phyloP scores from a whole-genome alignment of 805 yeast species.

The Saturnispora bothae region DNA sequence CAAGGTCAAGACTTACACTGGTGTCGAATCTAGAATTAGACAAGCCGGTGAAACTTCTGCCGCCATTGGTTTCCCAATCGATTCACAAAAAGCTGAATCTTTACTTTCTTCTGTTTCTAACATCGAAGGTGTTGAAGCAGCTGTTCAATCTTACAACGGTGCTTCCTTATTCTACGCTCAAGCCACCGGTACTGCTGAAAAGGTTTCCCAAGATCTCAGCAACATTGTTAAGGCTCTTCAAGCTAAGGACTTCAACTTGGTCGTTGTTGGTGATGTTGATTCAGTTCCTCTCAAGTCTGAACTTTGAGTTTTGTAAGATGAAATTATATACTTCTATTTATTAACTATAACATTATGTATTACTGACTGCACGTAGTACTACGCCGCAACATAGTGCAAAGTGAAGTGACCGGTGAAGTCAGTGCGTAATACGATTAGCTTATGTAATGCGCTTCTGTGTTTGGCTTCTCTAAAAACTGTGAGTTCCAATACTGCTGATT shows the following conservation, averaged over 20 bases:
- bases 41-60: slow-evolving; percentile 57
- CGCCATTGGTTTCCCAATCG: slow-evolving; percentile 71
- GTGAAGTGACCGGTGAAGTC: too few relatives aligned
- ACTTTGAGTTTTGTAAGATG: slow-evolving; percentile 36
- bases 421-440: too few relatives aligned
- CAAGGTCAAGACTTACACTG: slow-evolving; percentile 36
- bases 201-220: slow-evolving; percentile 52
- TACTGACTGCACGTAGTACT: too few relatives aligned
- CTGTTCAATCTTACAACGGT: slow-evolving; percentile 53
- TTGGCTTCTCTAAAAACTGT: too few relatives aligned
- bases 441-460: too few relatives aligned
- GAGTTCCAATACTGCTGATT: too few relatives aligned
- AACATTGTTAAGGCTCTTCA: slow-evolving; percentile 41
- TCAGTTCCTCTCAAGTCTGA: slow-evolving; percentile 85
- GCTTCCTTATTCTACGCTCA: slow-evolving; percentile 72
- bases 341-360: background rate
- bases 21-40: slow-evolving; percentile 62
- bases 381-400: too few relatives aligned
- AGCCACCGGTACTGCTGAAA: slow-evolving; percentile 45
- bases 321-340: background rate
- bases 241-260: slow-evolving; percentile 59
- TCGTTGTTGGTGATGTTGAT: slow-evolving; percentile 81
- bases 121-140: slow-evolving; percentile 43
- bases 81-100: slow-evolving; percentile 48
- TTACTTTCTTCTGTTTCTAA: slow-evolving; percentile 49